These are phyloP conservation scores for Achaetomium macrosporum DNA, from an alignment of 2,329 filamentous ascomycete species.

Conservation along the genomic window DNA sequence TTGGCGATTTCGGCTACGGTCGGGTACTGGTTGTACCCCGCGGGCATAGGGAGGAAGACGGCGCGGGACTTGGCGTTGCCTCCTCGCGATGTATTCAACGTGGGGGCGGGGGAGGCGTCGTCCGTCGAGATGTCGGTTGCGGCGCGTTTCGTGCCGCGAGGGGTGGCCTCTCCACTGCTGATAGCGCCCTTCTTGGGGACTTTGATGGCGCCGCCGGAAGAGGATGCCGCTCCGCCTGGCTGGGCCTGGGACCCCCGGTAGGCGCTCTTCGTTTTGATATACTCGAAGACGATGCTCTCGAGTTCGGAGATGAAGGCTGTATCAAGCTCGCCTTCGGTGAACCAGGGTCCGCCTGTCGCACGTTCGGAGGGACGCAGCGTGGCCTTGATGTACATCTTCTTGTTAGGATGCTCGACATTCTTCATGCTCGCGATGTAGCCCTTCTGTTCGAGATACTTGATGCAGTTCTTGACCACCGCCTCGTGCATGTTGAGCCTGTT, in stretches of 20 bases:
- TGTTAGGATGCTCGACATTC: slow-evolving; percentile 81
- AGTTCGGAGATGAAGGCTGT: slow-evolving; percentile 78
- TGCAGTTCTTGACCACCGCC: slow-evolving; percentile 68
- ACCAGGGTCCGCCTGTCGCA: slow-evolving; percentile 91
- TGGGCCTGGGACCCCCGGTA: slow-evolving; percentile 42
- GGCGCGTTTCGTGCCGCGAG: slow-evolving; percentile 44
- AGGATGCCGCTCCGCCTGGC: slow-evolving; percentile 1
- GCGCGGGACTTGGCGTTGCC: slow-evolving; percentile 22
- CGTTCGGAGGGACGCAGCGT: slow-evolving; percentile 80
- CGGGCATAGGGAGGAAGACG: slow-evolving; percentile 48
- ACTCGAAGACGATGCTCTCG: slow-evolving; percentile 65
- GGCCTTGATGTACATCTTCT: slow-evolving; percentile 94
- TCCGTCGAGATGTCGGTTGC: slow-evolving; percentile 42
- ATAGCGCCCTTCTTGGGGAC: slow-evolving; percentile 52
- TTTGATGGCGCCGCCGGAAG: slow-evolving; percentile 27
- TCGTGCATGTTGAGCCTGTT: slow-evolving; percentile 76
- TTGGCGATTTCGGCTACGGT: slow-evolving; percentile 72
- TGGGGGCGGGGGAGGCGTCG: slow-evolving; percentile 27
- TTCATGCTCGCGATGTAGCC: slow-evolving; percentile 83
- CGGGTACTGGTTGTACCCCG: slow-evolving; percentile 72
- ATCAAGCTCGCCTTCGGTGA: slow-evolving; percentile 85
- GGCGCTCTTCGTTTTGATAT: slow-evolving; percentile 67
- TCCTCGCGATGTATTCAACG: slow-evolving; percentile 14
- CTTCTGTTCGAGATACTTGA: slow-evolving; percentile 79
- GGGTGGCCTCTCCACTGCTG: slow-evolving; percentile 39